Conservation (phyloP, 306 rosid genomes). For the Erythrophleum fordii region DNA sequence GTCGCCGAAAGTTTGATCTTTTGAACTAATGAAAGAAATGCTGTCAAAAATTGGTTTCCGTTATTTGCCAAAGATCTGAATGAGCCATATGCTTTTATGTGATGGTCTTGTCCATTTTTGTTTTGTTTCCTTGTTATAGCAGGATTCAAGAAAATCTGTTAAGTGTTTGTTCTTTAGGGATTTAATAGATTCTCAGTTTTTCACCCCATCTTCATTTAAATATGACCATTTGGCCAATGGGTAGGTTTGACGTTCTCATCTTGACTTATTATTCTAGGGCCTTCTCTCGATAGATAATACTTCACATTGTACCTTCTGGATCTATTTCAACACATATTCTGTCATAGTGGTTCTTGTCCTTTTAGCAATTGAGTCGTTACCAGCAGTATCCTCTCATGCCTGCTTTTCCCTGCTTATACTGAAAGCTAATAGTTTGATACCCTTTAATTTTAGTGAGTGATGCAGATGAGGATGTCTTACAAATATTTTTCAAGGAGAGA, state of each 20-base stretch:
- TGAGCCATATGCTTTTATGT: constrained; percentile 16
- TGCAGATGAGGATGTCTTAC: constrained; percentile 72
- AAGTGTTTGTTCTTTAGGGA: constrained; percentile 9
- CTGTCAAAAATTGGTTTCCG: constrained; percentile 15
- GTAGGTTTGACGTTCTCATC: constrained; percentile 15
- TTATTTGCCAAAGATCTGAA: neutral
- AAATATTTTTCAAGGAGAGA: constrained; percentile 76
- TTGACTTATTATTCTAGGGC: neutral
- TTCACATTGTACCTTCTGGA: constrained; percentile 9
- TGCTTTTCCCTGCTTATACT: neutral
- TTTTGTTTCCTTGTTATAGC: constrained; percentile 21
- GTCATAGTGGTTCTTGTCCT: neutral
- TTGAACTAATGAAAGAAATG: neutral
- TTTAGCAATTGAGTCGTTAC: neutral
- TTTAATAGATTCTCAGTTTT: constrained; percentile 7
- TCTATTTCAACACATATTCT: constrained; percentile 14
- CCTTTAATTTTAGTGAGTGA: constrained; percentile 52
- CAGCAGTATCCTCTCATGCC: constrained; percentile 2
- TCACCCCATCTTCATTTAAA: constrained; percentile 3
- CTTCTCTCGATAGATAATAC: neutral
- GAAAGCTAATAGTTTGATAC: constrained; percentile 42
- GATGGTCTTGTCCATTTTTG: neutral
- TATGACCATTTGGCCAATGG: neutral
- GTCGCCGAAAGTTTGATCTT: neutral
- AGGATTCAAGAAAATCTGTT: constrained; percentile 8